Conservation (phyloP, 495 filamentous ascomycete species). For the Xylaria palmicola region DNA sequence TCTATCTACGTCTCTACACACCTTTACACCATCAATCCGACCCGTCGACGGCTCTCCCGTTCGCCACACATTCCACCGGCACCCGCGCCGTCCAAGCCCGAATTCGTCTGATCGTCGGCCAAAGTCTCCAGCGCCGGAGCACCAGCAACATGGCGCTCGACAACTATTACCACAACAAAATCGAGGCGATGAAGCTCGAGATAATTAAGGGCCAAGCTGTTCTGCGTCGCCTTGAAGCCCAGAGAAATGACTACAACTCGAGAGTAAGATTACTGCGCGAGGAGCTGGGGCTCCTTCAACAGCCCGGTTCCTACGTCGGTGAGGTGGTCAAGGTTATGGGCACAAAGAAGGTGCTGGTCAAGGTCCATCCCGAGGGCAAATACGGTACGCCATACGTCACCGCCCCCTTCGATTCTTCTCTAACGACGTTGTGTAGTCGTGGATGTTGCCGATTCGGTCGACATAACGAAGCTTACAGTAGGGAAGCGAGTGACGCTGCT, state of each 20-base stretch:
- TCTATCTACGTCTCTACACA: background rate
- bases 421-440: constrained; percentile 63
- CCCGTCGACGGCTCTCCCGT: background rate
- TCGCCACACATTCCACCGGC: background rate
- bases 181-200: constrained; percentile 99
- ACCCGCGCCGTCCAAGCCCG: background rate
- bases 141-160: constrained; percentile 85
- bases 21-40: background rate
- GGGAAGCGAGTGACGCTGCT: constrained; percentile 97
- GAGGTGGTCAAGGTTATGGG: constrained; percentile 99
- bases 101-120: background rate
- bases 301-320: constrained; percentile 96
- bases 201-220: constrained; percentile 98
- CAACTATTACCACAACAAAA: constrained; percentile 99
- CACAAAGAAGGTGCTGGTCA: constrained; percentile 98
- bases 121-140: constrained; percentile 21
- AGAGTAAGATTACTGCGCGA: constrained; percentile 92
- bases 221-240: constrained; percentile 89
- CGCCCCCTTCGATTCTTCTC: background rate
- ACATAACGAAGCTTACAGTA: constrained; percentile 91
- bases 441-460: constrained; percentile 91
- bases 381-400: constrained; percentile 66
- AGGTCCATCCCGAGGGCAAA: constrained; percentile 99
- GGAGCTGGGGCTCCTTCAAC: constrained; percentile 93
- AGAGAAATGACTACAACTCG: constrained; percentile 99